phyloP scores from a whole-genome alignment of 2,329 filamentous ascomycete genomes.

The Cercospora nicotianae region DNA sequence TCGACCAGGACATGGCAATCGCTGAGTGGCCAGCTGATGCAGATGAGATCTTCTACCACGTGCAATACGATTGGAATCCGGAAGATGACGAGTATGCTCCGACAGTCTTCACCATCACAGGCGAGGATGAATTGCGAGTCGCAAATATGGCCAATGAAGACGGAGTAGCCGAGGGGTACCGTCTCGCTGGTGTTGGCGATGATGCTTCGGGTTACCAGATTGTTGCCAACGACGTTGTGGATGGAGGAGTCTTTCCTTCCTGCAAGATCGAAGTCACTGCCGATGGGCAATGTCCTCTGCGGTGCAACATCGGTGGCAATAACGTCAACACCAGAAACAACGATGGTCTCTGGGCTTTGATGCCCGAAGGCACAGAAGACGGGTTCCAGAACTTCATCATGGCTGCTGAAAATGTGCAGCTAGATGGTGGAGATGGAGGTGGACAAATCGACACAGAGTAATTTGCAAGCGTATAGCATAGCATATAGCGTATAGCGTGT shows the following conservation, averaged over 20 bases:
- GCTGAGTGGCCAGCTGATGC: constrained; percentile 7
- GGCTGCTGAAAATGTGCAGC: not conserved
- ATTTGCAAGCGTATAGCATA: not conserved
- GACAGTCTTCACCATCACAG: constrained; percentile 8
- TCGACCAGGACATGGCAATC: constrained; percentile 8
- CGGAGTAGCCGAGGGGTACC: not conserved
- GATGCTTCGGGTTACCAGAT: not conserved
- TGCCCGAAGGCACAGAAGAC: not conserved
- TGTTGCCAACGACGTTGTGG: not conserved
- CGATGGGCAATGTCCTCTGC: constrained; percentile 6
- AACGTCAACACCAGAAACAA: not conserved
- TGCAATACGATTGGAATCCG: not conserved
- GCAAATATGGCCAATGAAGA: not conserved
- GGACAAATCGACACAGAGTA: not conserved
- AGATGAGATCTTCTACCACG: constrained; percentile 3
- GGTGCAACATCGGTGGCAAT: constrained; percentile 1
- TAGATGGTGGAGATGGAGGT: not conserved
- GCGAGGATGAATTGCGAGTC: not conserved
- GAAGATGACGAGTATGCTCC: constrained; percentile 2
- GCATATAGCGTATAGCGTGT: not conserved
- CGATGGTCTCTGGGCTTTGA: constrained; percentile 2
- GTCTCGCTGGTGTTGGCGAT: not conserved
- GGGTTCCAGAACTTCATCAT: constrained; percentile 7
- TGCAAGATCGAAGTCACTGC: constrained; percentile 7
- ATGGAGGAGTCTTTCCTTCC: not conserved